Evolutionary conservation across 2,329 filamentous ascomycete species (phyloP).

Genomic region (Daldinia sp.): DNA sequence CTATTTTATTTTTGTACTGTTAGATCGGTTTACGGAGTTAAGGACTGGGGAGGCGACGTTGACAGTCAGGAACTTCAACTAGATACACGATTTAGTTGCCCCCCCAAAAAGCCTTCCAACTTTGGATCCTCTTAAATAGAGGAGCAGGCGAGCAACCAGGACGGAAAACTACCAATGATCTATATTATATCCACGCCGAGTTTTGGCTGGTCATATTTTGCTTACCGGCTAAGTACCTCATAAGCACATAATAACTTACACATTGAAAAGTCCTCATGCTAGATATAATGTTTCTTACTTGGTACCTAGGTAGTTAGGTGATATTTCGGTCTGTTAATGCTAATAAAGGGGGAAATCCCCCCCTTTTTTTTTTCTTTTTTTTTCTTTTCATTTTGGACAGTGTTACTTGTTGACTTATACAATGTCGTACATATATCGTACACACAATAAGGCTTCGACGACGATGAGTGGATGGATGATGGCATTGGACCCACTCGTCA

Average conservation of each 20-base stretch:
- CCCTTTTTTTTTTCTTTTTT: no score
- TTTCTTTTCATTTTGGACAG: background rate
- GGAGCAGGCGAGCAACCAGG: background rate
- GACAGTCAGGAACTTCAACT: constrained; percentile 21
- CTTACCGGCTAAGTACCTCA: constrained; percentile 10
- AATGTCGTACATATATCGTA: background rate
- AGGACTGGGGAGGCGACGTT: constrained; percentile 2
- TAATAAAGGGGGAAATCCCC: background rate
- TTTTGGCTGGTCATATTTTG: constrained; percentile 3
- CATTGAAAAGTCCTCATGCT: background rate
- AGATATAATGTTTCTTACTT: background rate
- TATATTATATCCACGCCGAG: background rate
- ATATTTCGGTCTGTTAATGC: constrained; percentile 1
- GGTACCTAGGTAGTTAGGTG: background rate
- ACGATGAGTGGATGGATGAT: constrained; percentile 11
- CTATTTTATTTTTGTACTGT: constrained; percentile 26
- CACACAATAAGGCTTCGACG: background rate
- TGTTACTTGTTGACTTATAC: constrained; percentile 3
- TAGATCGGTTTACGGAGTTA: constrained; percentile 26
- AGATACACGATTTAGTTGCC: background rate
- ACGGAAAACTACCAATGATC: no score
- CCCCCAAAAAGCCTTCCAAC: background rate
- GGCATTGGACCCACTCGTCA: constrained; percentile 14
- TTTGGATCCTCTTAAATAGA: background rate
- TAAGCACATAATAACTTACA: background rate